Base-by-base conservation (phyloP, 2,329 filamentous ascomycete genomes). In the Lecanicillium sp. region DNA sequence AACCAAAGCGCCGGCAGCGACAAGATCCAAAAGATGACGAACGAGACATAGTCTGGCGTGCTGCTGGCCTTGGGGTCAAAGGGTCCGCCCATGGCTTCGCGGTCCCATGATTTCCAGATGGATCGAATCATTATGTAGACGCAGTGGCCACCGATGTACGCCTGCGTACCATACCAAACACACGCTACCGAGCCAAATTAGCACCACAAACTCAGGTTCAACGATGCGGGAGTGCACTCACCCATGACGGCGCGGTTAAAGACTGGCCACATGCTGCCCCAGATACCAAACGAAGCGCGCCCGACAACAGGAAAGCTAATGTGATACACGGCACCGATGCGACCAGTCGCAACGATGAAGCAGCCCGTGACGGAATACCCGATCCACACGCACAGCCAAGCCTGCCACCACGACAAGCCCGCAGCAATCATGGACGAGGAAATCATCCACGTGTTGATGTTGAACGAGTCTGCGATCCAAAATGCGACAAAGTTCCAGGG, bases 391-490 rank as follows among this genome's bases (percentile, higher is more conserved):
- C 84, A 88, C 14, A 87, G 64, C 81, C 84, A 87, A 10, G 85
- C 82, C 63, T 94, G 87, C 87, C 87, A 94, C 87, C 87, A 94
- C 9, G 85, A 86, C 17, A 94, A 69, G 10, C 87, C 86, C 35
- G 65, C 68, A 2, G 82, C 74, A 22, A 94, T 85, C 76, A 87
- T 88, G 29, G 84, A 80, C 2, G 84, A 87, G 0, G 85, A 84
- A 46, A 94, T 92, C 86, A 94, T 94, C 88, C 87, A 94, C 2
- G 87, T 92, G 60, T 90, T 92, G 56, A 92, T 86, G 59, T 90
- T 90, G 66, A 89, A 87, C 1, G 79, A 84, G 61, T 90, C 85
- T 20, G 84, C 82, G 52, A 92, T 74, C 86, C 86, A 90, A 57
- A 92, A 92, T 13, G 78, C 84, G 28, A 94, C 82, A 56, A 88